A percentile compares a stretch with the other conserved stretches of the same genome.
Evolutionary conservation across 306 rosid genomes (phyloP).

Genomic region (Senna tora): DNA sequence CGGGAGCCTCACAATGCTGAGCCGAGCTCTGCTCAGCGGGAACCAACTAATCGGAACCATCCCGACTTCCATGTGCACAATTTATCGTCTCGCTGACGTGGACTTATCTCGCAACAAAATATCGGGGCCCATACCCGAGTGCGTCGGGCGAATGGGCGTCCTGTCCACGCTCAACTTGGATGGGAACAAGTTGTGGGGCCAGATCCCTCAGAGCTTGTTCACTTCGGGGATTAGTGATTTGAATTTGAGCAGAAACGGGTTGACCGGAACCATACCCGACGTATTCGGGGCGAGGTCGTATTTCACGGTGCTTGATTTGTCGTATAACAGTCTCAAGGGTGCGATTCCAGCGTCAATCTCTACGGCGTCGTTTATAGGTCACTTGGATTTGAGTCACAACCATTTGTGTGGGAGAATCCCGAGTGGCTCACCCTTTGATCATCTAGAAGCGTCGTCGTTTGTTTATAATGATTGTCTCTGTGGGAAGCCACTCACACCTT

Average conservation of each 20-base stretch:
- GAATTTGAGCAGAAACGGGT: conserved; percentile 65
- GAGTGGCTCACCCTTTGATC: conserved; percentile 81
- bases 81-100: conserved; percentile 86
- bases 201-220: conserved; percentile 58
- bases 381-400: conserved; percentile 92
- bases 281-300: conserved; percentile 67
- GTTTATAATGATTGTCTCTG: conserved; percentile 80
- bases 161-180: conserved; percentile 72
- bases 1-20: conserved; percentile 65
- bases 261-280: conserved; percentile 65
- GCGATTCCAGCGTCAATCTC: conserved; percentile 63
- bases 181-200: conserved; percentile 58
- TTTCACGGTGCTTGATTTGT: conserved; percentile 74
- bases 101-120: conserved; percentile 76
- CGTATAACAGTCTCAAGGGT: conserved; percentile 66
- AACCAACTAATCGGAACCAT: conserved; percentile 67
- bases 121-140: conserved; percentile 63
- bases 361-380: conserved; percentile 73
- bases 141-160: conserved; percentile 82
- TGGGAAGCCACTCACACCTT: conserved; percentile 83
- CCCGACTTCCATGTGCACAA: conserved; percentile 55
- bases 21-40: conserved; percentile 82
- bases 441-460: conserved; percentile 87
- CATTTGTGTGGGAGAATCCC: conserved; percentile 87
- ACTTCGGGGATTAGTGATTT: conserved; percentile 66